Base-by-base conservation (phyloP, 257 asterid genomes). In the Jacaranda mimosifolia region DNA sequence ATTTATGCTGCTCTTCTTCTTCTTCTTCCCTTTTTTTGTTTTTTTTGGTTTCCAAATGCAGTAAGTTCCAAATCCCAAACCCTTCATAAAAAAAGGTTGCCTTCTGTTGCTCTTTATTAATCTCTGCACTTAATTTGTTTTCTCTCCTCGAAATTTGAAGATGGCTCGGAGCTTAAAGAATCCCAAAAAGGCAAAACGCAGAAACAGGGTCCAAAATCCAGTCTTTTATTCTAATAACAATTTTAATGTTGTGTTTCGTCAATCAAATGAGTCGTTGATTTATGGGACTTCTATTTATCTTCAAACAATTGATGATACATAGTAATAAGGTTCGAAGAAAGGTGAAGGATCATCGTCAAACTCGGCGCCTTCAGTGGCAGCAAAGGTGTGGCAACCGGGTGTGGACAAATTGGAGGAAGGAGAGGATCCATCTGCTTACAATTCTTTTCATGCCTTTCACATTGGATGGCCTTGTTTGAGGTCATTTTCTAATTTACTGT, bases 391-490 rank as follows among this genome's bases (percentile, higher is more conserved):
- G 97, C 94, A 88, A 69, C 99, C 98, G 0, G 97, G 97, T 9
- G 97, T 93, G 4, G 97, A 93, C 87, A 75, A 84, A 63, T 78
- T 96, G 79, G 98, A 89, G 74, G 98, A 91, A 76, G 99, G 94
- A 53, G 97, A 93, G 83, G 97, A 95, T 68, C 95, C 89, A 77
- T 86, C 97, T 71, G 97, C 95, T 64, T 96, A 96, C 77, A 92
- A 93, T 74, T 87, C 92, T 78, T 91, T 89, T 46, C 98, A 91
- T 60, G 96, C 89, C 68, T 96, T 91, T 83, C 84, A 90, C 77
- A 77, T 93, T 86, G 97, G 97, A 36, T 96, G 97, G 96, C 97
- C 99, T 48, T 93, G 96, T 75, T 87, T 96, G 83, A 93, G 98
- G 97, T 90, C 39, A 55, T 26, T 43, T 66, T 52, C 59, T 65